Evolutionary conservation across 768 basidiomycete genomes (phyloP).

Genomic region (Rhodotorula graminis): DNA sequence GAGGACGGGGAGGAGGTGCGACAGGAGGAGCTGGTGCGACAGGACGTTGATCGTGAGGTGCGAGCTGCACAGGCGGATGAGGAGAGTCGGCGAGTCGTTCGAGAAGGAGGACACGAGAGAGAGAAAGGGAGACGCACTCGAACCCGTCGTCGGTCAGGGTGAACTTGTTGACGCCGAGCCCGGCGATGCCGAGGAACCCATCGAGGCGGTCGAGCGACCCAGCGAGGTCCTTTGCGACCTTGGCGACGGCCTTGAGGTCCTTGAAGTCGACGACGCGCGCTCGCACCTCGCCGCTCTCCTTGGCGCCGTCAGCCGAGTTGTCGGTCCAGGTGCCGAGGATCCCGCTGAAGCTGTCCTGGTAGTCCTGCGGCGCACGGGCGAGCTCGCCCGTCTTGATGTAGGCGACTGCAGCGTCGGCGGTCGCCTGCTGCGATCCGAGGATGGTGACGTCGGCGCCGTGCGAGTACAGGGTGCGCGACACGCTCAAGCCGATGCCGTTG

Average conservation of each 20-base stretch:
- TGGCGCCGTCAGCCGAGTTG: slow-evolving; percentile 1
- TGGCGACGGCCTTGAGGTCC: slow-evolving; percentile 20
- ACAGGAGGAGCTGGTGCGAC: slow-evolving; percentile 27
- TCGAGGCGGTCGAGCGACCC: slow-evolving; percentile 17
- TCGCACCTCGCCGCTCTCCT: slow-evolving; percentile 15
- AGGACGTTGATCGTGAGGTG: slow-evolving; percentile 31
- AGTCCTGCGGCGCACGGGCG: slow-evolving; percentile 12
- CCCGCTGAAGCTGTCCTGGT: slow-evolving; percentile 13
- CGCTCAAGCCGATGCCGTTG: slow-evolving; percentile 28
- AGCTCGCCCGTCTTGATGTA: slow-evolving; percentile 34
- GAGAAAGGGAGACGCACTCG: slow-evolving; percentile 19
- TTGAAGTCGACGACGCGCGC: slow-evolving; percentile 19
- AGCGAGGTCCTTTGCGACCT: slow-evolving; percentile 21
- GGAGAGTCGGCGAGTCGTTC: not conserved
- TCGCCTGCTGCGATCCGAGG: slow-evolving; percentile 1
- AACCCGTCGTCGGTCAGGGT: slow-evolving; percentile 28
- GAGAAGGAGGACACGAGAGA: not conserved
- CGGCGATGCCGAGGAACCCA: slow-evolving; percentile 17
- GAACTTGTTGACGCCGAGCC: slow-evolving; percentile 33
- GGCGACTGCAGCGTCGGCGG: not conserved
- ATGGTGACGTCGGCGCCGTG: slow-evolving; percentile 26
- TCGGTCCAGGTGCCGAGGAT: slow-evolving; percentile 5
- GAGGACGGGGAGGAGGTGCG: slow-evolving; percentile 32
- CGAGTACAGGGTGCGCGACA: slow-evolving; percentile 22
- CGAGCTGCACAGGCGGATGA: not conserved